Conservation (phyloP, 2,329 filamentous ascomycete species). For the Colletotrichum magnum region DNA sequence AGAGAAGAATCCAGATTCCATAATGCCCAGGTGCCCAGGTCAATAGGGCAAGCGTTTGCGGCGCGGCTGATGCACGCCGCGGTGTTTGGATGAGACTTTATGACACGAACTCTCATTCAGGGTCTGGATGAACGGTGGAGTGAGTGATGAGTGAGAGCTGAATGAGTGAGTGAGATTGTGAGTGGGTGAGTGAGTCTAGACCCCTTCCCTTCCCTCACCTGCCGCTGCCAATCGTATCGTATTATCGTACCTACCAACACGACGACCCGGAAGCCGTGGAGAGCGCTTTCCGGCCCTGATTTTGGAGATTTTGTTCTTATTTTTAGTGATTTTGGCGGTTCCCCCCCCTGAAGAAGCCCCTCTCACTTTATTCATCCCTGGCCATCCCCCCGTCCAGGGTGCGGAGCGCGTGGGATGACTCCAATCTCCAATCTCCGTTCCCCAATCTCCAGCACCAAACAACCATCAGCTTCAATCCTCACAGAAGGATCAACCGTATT, state of each 20-base stretch:
- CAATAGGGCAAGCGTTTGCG: not conserved
- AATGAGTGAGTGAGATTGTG: no score
- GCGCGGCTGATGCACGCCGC: not conserved
- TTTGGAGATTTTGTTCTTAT: slow-evolving; percentile 12
- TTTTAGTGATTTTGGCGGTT: slow-evolving; percentile 9
- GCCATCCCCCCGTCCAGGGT: no score
- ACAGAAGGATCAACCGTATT: no score
- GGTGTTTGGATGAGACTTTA: slow-evolving; percentile 7
- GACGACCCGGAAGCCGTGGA: not conserved
- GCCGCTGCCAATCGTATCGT: not conserved
- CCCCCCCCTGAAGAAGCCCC: slow-evolving; percentile 17
- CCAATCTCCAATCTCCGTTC: not conserved
- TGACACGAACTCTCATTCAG: not conserved
- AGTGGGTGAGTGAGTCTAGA: no score
- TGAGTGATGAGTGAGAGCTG: no score
- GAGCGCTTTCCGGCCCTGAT: slow-evolving; percentile 8
- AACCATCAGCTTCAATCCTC: no score
- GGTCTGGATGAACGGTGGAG: no score
- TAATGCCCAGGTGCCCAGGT: no score
- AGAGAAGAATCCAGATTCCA: no score
- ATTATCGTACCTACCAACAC: not conserved
- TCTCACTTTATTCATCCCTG: not conserved
- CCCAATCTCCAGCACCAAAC: no score
- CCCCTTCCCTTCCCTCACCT: no score
- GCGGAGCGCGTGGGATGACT: not conserved